A percentile compares a stretch with the other conserved stretches of the same genome.
phyloP scores from a whole-genome alignment of 345 rosid genomes.

The Excoecaria agallocha region DNA sequence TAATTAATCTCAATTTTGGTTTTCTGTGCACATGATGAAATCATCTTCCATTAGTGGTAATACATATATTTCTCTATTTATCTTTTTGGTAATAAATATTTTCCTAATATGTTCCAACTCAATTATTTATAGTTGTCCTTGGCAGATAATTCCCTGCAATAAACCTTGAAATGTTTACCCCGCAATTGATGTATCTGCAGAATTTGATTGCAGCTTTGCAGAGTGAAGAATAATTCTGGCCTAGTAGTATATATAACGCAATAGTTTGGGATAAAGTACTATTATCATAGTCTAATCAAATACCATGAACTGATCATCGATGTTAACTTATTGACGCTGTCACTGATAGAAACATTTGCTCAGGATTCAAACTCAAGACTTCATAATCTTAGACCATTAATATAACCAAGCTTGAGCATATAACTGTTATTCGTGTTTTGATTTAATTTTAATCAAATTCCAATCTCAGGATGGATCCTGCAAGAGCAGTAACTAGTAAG shows the following conservation, averaged over 20 bases:
- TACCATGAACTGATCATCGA: background rate
- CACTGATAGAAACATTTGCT: no score
- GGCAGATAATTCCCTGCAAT: no score
- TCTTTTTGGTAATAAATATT: no score
- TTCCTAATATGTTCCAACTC: no score
- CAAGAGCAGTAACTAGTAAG: no score
- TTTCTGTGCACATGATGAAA: background rate
- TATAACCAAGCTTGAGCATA: no score
- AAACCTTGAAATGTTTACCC: background rate
- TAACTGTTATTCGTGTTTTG: no score
- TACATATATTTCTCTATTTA: no score
- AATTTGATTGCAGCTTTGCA: constrained; percentile 1
- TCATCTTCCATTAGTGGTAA: background rate
- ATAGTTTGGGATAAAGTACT: background rate
- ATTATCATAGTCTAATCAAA: background rate
- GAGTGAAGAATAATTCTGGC: background rate
- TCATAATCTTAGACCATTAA: no score
- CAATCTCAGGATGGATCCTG: no score
- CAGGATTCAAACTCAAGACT: no score
- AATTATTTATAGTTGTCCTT: background rate
- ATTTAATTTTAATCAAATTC: no score
- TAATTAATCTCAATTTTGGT: constrained; percentile 10
- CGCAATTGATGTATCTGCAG: background rate
- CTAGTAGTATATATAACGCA: background rate
- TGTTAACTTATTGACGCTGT: background rate